These are phyloP conservation scores for Tricholoma sp. DNA, from an alignment of 768 basidiomycete genomes.

Conservation along the genomic window DNA sequence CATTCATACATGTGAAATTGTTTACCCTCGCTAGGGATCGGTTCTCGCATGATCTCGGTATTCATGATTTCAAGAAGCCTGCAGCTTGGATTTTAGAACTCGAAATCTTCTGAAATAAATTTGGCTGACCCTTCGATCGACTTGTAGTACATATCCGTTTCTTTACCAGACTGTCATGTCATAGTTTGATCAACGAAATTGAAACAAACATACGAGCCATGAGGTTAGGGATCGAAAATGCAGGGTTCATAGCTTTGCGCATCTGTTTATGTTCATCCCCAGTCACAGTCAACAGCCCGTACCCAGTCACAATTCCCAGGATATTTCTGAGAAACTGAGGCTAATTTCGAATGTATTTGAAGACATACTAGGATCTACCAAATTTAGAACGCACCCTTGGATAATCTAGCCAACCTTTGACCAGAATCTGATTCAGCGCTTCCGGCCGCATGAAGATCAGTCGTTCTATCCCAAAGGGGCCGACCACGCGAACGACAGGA, in stretches of 20 bases:
- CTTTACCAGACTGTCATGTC: slow-evolving; percentile 14
- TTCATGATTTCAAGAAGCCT: slow-evolving; percentile 35
- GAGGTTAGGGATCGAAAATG: slow-evolving; percentile 42
- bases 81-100: not conserved
- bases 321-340: slow-evolving; percentile 39
- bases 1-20: slow-evolving; percentile 39
- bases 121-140: slow-evolving; percentile 35
- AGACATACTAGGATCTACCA: not conserved
- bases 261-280: slow-evolving; percentile 45
- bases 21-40: slow-evolving; percentile 19
- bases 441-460: slow-evolving; percentile 40
- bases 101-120: not conserved
- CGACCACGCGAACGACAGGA: slow-evolving; percentile 37
- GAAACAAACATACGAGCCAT: slow-evolving; percentile 25
- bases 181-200: not conserved
- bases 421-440: slow-evolving; percentile 39
- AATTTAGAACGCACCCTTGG: slow-evolving; percentile 28
- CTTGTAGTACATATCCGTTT: slow-evolving; percentile 43
- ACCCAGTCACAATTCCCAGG: slow-evolving; percentile 37
- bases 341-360: slow-evolving; percentile 17
- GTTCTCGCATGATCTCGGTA: slow-evolving; percentile 22
- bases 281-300: slow-evolving; percentile 44
- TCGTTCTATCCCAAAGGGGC: slow-evolving; percentile 40
- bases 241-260: slow-evolving; percentile 48
- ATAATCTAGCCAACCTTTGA: slow-evolving; percentile 41